A percentile compares a stretch with the other conserved stretches of the same genome.
Evolutionary conservation across 768 basidiomycete genomes (phyloP).

Genomic region (Auricularia sp.): DNA sequence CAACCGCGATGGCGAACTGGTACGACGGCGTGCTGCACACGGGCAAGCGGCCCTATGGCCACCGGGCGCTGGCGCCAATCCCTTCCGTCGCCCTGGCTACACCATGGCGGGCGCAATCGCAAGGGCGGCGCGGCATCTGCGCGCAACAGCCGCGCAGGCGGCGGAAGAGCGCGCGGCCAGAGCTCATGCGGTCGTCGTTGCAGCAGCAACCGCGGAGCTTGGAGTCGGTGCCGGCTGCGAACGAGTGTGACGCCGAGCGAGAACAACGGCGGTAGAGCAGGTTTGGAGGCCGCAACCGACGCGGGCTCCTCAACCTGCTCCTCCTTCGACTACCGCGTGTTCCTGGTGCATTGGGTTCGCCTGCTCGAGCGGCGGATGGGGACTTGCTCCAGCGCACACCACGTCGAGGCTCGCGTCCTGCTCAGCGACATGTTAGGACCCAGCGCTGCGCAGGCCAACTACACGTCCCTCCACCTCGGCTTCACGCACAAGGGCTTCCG

Average conservation of each 20-base stretch:
- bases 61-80: conserved; percentile 88
- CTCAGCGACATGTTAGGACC: no score
- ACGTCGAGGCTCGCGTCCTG: no score
- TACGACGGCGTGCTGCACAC: conserved; percentile 90
- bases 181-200: conserved; percentile 8
- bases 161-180: conserved; percentile 46
- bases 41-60: conserved; percentile 89
- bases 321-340: no score
- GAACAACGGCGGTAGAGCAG: no score
- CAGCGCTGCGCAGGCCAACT: no score
- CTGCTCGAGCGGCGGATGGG: no score
- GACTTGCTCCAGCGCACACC: no score
- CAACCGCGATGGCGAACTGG: conserved; percentile 95
- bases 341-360: no score
- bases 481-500: no score
- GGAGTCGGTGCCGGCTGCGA: not conserved
- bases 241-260: not conserved
- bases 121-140: conserved; percentile 11
- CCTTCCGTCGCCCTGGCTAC: conserved; percentile 86
- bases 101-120: conserved; percentile 4
- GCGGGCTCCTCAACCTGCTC: no score
- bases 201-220: not conserved
- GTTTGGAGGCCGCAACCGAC: no score
- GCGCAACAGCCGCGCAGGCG: conserved; percentile 28
- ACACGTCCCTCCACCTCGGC: no score